A percentile compares a stretch with the other conserved stretches of the same genome.
Conservation (phyloP, 345 rosid species). For the Aquilaria yunnanensis region DNA sequence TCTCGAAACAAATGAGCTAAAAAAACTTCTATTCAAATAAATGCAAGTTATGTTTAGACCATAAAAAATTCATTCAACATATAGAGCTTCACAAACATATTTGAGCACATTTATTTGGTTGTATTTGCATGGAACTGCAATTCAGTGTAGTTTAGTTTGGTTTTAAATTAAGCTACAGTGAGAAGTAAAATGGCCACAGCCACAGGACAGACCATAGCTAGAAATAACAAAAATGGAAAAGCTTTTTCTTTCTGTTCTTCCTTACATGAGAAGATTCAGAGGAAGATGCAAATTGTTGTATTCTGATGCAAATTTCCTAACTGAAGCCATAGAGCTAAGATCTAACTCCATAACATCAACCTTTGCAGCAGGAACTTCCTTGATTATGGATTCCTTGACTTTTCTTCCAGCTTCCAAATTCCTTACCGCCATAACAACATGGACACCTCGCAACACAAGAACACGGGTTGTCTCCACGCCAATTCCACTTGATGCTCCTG, state of each 20-base stretch:
- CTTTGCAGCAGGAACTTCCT: slow-evolving; percentile 46
- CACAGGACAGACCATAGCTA: too few species aligned
- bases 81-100: background rate
- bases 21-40: background rate
- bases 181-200: too few species aligned
- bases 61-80: slow-evolving; percentile 2
- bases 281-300: slow-evolving; percentile 36
- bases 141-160: too few species aligned
- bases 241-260: background rate
- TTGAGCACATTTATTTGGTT: background rate
- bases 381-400: slow-evolving; percentile 46
- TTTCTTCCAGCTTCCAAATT: slow-evolving; percentile 49
- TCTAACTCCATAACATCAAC: slow-evolving; percentile 73
- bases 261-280: slow-evolving; percentile 49
- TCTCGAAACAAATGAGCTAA: background rate
- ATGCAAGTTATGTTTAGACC: background rate
- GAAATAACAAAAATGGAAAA: too few species aligned
- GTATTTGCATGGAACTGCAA: too few species aligned
- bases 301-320: slow-evolving; percentile 44
- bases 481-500: slow-evolving; percentile 82
- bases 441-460: slow-evolving; percentile 71
- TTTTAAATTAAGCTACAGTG: too few species aligned
- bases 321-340: slow-evolving; percentile 64
- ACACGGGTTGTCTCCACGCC: slow-evolving; percentile 65
- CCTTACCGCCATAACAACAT: slow-evolving; percentile 63